Evolutionary conservation across 805 yeast genomes (phyloP).

Genomic region (Nakazawaea anatomiae): DNA sequence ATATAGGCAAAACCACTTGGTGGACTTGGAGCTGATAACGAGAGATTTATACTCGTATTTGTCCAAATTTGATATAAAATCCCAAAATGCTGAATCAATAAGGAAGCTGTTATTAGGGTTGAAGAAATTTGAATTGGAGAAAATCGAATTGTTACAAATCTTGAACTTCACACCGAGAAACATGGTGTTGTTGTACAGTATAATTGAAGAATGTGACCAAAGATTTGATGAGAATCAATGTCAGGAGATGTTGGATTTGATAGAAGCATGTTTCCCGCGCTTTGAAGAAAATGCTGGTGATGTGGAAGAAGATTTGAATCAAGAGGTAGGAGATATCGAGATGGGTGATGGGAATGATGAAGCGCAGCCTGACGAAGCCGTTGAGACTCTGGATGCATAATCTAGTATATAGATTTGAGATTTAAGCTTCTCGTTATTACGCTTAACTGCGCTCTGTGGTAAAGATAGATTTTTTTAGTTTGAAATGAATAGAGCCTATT

Average conservation of each 20-base stretch:
- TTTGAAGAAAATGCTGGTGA: constrained; percentile 17
- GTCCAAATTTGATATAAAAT: constrained; percentile 26
- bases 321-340: constrained; percentile 12
- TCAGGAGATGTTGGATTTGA: constrained; percentile 49
- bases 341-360: constrained; percentile 8
- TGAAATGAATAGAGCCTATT: no score
- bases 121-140: constrained; percentile 54
- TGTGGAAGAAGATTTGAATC: constrained; percentile 15
- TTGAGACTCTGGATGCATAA: background rate
- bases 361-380: background rate
- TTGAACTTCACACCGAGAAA: constrained; percentile 76
- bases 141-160: constrained; percentile 79
- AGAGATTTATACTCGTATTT: constrained; percentile 41
- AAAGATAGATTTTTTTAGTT: no score
- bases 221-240: constrained; percentile 69
- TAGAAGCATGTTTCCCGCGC: constrained; percentile 48
- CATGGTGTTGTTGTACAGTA: constrained; percentile 69
- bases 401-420: no score
- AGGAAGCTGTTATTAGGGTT: constrained; percentile 37
- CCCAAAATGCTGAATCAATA: constrained; percentile 26
- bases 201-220: constrained; percentile 90
- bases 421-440: no score
- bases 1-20: constrained; percentile 24
- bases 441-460: no score
- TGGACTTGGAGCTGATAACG: constrained; percentile 45